Evolutionary conservation across 129 eudicot genomes (phyloP), one percentile per base, ranked within the genome.

Genomic region (Artemisia argyi): DNA sequence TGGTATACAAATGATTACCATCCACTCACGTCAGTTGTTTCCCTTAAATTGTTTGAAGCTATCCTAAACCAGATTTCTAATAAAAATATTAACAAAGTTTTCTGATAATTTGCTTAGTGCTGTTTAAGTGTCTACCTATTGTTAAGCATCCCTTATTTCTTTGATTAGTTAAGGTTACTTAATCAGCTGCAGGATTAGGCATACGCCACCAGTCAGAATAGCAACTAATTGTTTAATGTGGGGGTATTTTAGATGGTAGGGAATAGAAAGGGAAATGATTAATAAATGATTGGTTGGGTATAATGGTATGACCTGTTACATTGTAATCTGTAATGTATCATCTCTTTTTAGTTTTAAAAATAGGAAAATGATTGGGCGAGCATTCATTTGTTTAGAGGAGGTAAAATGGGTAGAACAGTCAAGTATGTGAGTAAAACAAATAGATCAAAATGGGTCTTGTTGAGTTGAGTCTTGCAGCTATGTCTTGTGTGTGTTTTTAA

Each of bases 1-100:
- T 70, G 81, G 71, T 70, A 60, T 53, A 70, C 44, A 12, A 16
- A 70, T 68, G 56, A 51, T 10, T 62, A 70, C 32, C 47, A 24
- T 57, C 55, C 49, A 11, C 48, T 13, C 11, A 44, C 42, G 58
- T 65, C 47, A 65, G 44, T 18, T 66, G 65, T 56, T 65, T 65
- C 50, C 58, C 17, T 51, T 44, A 55, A 56, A 75, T 62, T 49
- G 35, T 67, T 66, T 19, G 30, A 66, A 11, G 71, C 47, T 66
- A 66, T 66, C 39, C 22, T 67, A 39, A 46, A 47, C 35, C 4
- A 18, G 53, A 9, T 26, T 35, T 35, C 42, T 5, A 35, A 35
- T 8, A 39, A 39, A 39, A 39, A 39, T 1, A 39, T 39, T 39
- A 39, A 39, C 46, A 39, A 39, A 39, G 46, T 65, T 46, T 4